phyloP scores from a whole-genome alignment of 129 eudicot species.

The Flaveria sonorensis region DNA sequence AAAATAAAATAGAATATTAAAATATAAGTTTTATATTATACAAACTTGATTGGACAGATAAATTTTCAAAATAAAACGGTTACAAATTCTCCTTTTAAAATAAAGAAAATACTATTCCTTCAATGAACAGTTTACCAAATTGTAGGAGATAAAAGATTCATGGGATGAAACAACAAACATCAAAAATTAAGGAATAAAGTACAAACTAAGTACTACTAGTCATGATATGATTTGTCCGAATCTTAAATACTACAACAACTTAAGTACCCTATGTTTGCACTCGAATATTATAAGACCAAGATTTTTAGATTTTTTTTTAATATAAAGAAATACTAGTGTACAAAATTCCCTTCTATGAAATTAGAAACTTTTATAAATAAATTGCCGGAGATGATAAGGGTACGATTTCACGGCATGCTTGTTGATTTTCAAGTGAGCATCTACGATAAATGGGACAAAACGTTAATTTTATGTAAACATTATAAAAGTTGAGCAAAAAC shows the following conservation, averaged over 20 bases:
- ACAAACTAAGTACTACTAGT: conserved; percentile 32
- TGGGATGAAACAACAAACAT: conserved; percentile 34
- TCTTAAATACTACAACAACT: conserved; percentile 26
- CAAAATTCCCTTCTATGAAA: neutral
- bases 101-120: neutral
- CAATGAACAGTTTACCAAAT: conserved; percentile 2
- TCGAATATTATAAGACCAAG: conserved; percentile 20
- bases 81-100: neutral
- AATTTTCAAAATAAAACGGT: no score
- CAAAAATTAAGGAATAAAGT: conserved; percentile 41
- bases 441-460: neutral
- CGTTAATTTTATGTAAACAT: neutral
- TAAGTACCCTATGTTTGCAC: conserved; percentile 30
- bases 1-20: no score
- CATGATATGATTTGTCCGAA: conserved; percentile 32
- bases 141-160: conserved; percentile 21
- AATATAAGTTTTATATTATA: neutral
- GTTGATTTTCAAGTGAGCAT: neutral
- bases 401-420: neutral
- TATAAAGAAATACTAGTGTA: neutral
- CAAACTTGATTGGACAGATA: neutral
- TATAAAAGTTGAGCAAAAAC: neutral
- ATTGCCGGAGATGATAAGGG: neutral
- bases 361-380: neutral
- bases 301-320: neutral